Evolutionary conservation across 2,329 filamentous ascomycete species (phyloP), one percentile per base, ranked within the genome.

Genomic region (Colletotrichum destructivum): DNA sequence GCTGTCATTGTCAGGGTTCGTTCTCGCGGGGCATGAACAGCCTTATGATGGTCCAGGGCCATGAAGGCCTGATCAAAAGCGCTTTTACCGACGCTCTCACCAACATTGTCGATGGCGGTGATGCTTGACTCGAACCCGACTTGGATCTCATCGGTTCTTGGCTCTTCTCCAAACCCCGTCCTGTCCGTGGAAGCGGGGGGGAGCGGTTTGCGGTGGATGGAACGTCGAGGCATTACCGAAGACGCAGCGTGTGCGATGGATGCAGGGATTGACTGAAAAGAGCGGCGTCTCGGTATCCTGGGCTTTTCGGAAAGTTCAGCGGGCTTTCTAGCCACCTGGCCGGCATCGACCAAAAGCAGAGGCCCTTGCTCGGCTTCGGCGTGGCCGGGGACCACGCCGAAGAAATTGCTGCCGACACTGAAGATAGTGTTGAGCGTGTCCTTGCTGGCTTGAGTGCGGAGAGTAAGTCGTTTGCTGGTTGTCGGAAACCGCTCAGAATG

Each of bases 351-450:
- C 38, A 44, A 7, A 18, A 56, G 46, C 9, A 47, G 5, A 23
- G 57, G 15, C 31, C 49, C 38, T 26, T 60, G 57, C 9, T 35
- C 15, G 55, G 42, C 62, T 11, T 72, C 62, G 1, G 23, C 8
- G n/a, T 71, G 66, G 13, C 35, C 35, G 8, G 9, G 31, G 31
- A 35, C 35, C 9, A 38, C 35, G 35, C 51, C 51, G 2, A 47
- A 26, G 54, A 86, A 84, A 21, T 83, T 77, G 60, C 85, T 88
- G 7, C 83, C 85, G 11, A 87, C 85, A 70, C 86, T 88, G 62
- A 88, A 75, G 21, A 88, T 87, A 1, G 86, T 88, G 62, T 84
- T 84, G 35, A 88, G 76, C 0, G 84, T 86, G 35, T 87, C 86
- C 73, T 83, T 83, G 75, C 84, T 87, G n/a, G 80, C 75, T 42